Base-by-base conservation (phyloP, 2,329 filamentous ascomycete species). In the Xylaria digitata region DNA sequence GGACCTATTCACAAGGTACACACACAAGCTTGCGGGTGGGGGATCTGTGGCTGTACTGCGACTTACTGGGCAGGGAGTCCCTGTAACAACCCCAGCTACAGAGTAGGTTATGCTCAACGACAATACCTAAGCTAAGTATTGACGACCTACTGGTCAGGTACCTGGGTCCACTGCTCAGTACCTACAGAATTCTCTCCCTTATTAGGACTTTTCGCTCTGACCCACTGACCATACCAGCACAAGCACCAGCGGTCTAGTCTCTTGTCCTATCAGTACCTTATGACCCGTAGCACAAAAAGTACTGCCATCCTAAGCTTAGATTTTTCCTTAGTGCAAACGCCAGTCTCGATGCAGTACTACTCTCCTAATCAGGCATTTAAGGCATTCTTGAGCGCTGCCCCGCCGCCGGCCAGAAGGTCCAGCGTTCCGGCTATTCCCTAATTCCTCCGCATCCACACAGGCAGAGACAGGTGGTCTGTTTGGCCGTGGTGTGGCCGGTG, bases 331-430 rank as follows among this genome's bases (percentile, higher is more conserved):
- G 74, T 55, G 70, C 26, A 0, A 13, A 19, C 4, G 26, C 68
- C 70, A 75, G 60, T 52, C 73, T 61, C 9, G 49, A 72, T 30
- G 8, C 6, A 66, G 74, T 59, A 76, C 43, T 67, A 72, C 9
- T 72, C 64, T 72, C 74, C 70, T 59, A 72, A 73, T 71, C 56
- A 58, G 74, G 74, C 52, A 75, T 67, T 74, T 76, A 75, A 70
- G 71, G 50, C 65, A 63, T 67, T 43, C 56, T 53, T 48, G 52
- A 60, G 26, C 42, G 61, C 65, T 53, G 69, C 67, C 70, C 70
- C 73, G 63, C 69, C 54, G 65, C 59, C 72, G 74, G 73, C 72
- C 72, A 72, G 68, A 71, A 72, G 69, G 71, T 63, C 66, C 71
- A 74, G 71, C 65, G 63, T 71, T 70, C 72, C 72, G 70, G 67